A percentile compares a stretch with the other conserved stretches of the same genome.
These are phyloP conservation scores for Phytophthora idaei DNA, from an alignment of 352 stramenopile species.

Conservation along the genomic window DNA sequence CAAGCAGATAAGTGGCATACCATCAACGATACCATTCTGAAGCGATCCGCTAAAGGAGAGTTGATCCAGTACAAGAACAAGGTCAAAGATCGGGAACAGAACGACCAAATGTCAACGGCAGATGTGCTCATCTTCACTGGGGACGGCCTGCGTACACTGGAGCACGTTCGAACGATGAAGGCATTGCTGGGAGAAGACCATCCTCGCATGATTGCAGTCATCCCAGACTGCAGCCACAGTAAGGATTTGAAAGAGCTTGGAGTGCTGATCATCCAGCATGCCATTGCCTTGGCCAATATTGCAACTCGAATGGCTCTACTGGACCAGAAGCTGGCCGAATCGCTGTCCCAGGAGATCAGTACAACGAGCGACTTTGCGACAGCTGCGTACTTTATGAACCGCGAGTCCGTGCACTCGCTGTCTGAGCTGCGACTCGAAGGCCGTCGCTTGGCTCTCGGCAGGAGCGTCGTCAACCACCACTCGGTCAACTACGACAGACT, in stretches of 20 bases:
- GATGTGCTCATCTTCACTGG: constrained; percentile 74
- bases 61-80: constrained; percentile 77
- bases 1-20: constrained; percentile 59
- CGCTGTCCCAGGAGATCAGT: constrained; percentile 53
- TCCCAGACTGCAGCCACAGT: constrained; percentile 43
- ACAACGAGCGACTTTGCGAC: constrained; percentile 52
- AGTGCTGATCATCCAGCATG: constrained; percentile 68
- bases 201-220: constrained; percentile 64
- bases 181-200: constrained; percentile 41
- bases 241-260: constrained; percentile 50
- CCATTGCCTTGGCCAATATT: constrained; percentile 70
- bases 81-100: constrained; percentile 35
- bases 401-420: constrained; percentile 39
- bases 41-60: constrained; percentile 57
- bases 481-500: constrained; percentile 63
- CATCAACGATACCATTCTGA: constrained; percentile 63
- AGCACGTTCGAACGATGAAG: constrained; percentile 59
- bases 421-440: constrained; percentile 50
- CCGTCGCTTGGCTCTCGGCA: constrained; percentile 44
- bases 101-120: constrained; percentile 46
- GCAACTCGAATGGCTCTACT: constrained; percentile 69
- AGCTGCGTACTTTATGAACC: constrained; percentile 58
- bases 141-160: constrained; percentile 44
- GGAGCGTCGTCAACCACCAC: constrained; percentile 71
- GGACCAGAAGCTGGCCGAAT: constrained; percentile 43